These are phyloP conservation scores for Scutellaria baicalensis DNA, from an alignment of 257 asterid genomes.

Conservation along the genomic window DNA sequence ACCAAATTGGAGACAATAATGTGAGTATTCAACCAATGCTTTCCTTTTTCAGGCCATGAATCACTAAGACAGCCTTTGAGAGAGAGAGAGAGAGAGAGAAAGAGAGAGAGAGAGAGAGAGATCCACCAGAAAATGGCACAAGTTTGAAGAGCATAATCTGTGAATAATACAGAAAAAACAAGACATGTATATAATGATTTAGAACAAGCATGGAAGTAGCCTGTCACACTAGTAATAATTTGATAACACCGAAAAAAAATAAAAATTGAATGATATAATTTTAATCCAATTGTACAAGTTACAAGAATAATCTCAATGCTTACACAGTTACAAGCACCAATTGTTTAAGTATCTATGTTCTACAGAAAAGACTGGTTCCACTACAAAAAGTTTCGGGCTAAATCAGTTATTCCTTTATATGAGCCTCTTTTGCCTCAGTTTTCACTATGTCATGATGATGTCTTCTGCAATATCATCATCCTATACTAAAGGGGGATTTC, in stretches of 20 bases:
- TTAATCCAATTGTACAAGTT: slow-evolving; percentile 17
- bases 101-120: not conserved
- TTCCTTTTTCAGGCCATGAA: slow-evolving; percentile 7
- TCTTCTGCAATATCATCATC: slow-evolving; percentile 18
- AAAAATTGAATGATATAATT: slow-evolving; percentile 7
- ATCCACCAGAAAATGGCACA: not conserved
- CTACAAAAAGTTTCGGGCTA: slow-evolving; percentile 10
- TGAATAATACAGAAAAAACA: not conserved
- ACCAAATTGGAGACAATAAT: slow-evolving; percentile 17
- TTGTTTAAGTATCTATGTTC: slow-evolving; percentile 7
- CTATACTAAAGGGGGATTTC: slow-evolving; percentile 26
- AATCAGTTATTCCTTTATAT: slow-evolving; percentile 17
- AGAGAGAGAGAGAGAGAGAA: not conserved
- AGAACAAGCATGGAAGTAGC: not conserved
- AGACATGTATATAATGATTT: not conserved
- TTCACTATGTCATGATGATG: slow-evolving; percentile 34
- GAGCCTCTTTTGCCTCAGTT: slow-evolving; percentile 22
- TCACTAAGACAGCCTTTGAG: not conserved
- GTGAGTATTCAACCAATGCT: slow-evolving; percentile 7
- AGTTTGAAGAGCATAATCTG: not conserved
- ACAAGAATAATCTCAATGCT: slow-evolving; percentile 10
- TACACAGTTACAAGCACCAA: not conserved
- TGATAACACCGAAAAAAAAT: not conserved
- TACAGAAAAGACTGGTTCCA: slow-evolving; percentile 4
- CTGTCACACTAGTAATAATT: not conserved